Evolutionary conservation across 139 green algal genomes (phyloP).

Genomic region (Tetradesmus obliquus): DNA sequence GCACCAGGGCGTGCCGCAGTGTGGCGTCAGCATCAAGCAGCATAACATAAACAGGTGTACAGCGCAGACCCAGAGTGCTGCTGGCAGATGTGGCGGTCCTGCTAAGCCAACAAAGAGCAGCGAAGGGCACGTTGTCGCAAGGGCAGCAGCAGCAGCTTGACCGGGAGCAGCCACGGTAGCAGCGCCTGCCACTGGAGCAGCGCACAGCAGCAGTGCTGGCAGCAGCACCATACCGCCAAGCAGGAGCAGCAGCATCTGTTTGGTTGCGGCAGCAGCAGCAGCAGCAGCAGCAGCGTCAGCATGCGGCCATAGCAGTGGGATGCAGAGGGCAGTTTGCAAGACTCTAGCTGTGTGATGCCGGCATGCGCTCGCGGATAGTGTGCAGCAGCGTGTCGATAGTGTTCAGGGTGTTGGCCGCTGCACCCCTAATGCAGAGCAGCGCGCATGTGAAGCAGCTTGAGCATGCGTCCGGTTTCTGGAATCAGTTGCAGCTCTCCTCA

Average conservation of each 20-base stretch:
- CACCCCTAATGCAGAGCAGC: no score
- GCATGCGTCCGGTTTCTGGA: no score
- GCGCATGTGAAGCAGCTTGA: no score
- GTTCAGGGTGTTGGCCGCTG: no score
- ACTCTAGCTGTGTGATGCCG: no score
- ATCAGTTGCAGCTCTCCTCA: no score
- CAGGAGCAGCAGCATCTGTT: neutral
- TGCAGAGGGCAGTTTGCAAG: no score
- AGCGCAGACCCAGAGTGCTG: neutral
- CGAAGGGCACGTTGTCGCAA: neutral
- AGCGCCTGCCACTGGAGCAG: neutral
- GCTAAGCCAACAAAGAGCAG: neutral
- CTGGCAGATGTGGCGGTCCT: no score
- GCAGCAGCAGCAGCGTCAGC: neutral
- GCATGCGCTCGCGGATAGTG: no score
- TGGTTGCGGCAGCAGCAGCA: neutral
- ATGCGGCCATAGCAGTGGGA: no score
- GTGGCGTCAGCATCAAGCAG: neutral
- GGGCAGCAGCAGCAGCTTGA: neutral
- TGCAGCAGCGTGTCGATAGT: no score
- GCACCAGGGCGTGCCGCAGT: neutral
- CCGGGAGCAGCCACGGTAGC: neutral
- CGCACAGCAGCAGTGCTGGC: neutral
- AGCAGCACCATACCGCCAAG: neutral
- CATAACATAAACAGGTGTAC: no score